Conservation (phyloP, 148 eudicot genomes). For the Polygonum maritimum region DNA sequence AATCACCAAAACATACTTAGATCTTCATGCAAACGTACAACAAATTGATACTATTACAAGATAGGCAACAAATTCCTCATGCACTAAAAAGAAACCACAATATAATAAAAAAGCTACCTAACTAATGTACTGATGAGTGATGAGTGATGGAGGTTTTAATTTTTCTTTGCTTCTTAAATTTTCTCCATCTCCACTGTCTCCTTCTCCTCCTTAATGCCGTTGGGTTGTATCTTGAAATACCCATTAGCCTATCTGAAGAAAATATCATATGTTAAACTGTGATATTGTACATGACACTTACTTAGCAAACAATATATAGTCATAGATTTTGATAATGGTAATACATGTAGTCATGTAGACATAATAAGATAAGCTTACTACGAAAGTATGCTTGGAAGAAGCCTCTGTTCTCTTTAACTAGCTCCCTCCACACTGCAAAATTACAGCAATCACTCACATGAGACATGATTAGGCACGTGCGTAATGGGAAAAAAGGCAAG, state of each 20-base stretch:
- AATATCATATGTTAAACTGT: not conserved
- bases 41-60: no score
- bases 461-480: not conserved
- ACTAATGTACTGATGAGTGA: not conserved
- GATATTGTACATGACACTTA: no score
- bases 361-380: not conserved
- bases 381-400: slow-evolving; percentile 34
- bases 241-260: slow-evolving; percentile 22
- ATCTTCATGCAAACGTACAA: no score
- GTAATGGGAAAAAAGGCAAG: not conserved
- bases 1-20: no score
- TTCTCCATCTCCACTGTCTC: slow-evolving; percentile 21
- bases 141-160: not conserved
- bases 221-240: slow-evolving; percentile 7
- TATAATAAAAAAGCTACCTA: not conserved
- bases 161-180: not conserved
- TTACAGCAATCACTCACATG: not conserved
- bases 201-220: slow-evolving; percentile 27
- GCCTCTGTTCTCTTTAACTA: slow-evolving; percentile 38
- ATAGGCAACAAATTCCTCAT: no score
- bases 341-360: no score
- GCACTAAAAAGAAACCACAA: not conserved
- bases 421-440: slow-evolving; percentile 58
- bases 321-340: no score
- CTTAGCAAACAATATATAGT: no score